phyloP scores from a whole-genome alignment of 352 stramenopile genomes.

The Globisporangium solare region DNA sequence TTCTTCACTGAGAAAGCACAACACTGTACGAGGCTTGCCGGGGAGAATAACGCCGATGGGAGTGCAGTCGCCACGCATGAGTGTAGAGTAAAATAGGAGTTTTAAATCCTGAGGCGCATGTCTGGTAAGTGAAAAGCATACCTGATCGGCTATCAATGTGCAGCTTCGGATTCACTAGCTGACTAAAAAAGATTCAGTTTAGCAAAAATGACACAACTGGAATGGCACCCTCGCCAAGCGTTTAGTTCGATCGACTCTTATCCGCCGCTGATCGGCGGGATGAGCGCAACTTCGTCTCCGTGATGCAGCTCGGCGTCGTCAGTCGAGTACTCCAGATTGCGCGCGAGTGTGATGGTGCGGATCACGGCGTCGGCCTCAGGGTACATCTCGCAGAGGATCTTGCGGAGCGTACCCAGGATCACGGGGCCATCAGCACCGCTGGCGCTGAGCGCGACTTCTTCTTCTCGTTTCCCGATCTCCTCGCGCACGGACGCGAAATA shows the following conservation, averaged over 20 bases:
- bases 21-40: not conserved
- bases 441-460: slow-evolving; percentile 31
- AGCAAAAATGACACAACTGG: not conserved
- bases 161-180: slow-evolving; percentile 1
- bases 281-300: slow-evolving; percentile 79
- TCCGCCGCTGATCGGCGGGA: slow-evolving; percentile 74
- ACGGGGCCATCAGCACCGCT: not conserved
- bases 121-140: not conserved
- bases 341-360: slow-evolving; percentile 54
- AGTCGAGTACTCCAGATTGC: slow-evolving; percentile 69
- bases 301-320: slow-evolving; percentile 42
- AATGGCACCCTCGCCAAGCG: slow-evolving; percentile 8
- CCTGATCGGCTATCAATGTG: not conserved
- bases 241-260: slow-evolving; percentile 12
- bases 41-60: not conserved
- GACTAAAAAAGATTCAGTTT: slow-evolving; percentile 1
- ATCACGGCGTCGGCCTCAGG: slow-evolving; percentile 41
- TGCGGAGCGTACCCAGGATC: slow-evolving; percentile 42
- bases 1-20: slow-evolving; percentile 13
- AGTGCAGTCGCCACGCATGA: slow-evolving; percentile 1
- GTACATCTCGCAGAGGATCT: slow-evolving; percentile 41
- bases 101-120: not conserved
- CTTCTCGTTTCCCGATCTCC: slow-evolving; percentile 65
- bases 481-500: slow-evolving; percentile 80
- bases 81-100: slow-evolving; percentile 5